Evolutionary conservation across 2,329 filamentous ascomycete genomes (phyloP), one percentile per base, ranked within the genome.

Genomic region (Xylariaceae sp.): DNA sequence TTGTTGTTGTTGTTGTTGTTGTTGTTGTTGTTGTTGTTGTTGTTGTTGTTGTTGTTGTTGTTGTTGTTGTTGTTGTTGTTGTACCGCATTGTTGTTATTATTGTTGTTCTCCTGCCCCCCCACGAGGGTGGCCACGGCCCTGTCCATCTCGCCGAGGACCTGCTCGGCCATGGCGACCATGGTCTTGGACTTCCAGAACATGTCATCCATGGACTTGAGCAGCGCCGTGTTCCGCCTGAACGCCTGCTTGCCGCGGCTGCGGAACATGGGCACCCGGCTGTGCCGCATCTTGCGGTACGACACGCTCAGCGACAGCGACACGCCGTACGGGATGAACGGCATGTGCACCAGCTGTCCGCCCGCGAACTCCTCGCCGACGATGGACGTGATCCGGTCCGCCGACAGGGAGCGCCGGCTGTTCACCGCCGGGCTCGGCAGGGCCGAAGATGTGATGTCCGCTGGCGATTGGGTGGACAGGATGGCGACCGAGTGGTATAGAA

Each of bases 271-370:
- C 0, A 79, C 60, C 9, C 70, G 69, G 40, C 74, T 78, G 48
- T 79, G 73, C 2, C 77, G 68, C 75, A 81, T 78, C 52, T 81
- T 80, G 31, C 75, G 70, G 47, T 81, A 82, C 9, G 74, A 72
- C 1, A 81, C 74, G 32, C 74, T 78, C 1, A 83, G 64, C 0
- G 78, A 73, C 1, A 83, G 65, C 1, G 76, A 77, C 0, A 81
- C 65, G 1, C 74, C 76, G 40, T 81, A 82, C 0, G 78, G 76
- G 0, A 82, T 66, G 41, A 81, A 73, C 0, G 78, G 76, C 21
- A 80, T 64, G 0, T 74, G 57, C 2, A 54, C 52, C 3, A 65
- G 46, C 21, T 62, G 67, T 23, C 69, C n/a, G n/a, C n/a, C 70
- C 11, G 71, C 60, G 13, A 69, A 68, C 31, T 77, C 72, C 4